Evolutionary conservation across 176 grass and related monocot genomes (phyloP).

Genomic region (Oryza meyeriana): DNA sequence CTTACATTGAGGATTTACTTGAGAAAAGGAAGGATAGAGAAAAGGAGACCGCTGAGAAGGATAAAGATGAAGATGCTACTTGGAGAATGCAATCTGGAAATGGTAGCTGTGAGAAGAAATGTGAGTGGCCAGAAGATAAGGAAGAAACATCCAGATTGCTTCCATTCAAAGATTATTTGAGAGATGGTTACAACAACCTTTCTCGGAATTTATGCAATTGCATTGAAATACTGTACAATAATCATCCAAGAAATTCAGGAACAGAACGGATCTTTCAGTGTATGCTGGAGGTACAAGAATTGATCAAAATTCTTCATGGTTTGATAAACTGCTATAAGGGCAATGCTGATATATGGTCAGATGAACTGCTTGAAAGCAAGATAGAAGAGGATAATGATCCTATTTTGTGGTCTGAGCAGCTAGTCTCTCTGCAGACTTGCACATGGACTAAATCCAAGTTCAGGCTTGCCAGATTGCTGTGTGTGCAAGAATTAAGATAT

Average conservation of each 20-base stretch:
- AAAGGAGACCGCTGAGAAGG: neutral
- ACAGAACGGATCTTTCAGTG: constrained; percentile 23
- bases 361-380: constrained; percentile 16
- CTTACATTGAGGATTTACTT: neutral
- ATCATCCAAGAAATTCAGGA: constrained; percentile 44
- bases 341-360: constrained; percentile 23
- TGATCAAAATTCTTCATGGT: constrained; percentile 10
- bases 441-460: constrained; percentile 27
- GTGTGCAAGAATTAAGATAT: constrained; percentile 1
- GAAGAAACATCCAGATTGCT: neutral
- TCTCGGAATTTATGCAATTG: neutral
- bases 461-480: constrained; percentile 27
- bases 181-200: constrained; percentile 8
- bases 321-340: constrained; percentile 8
- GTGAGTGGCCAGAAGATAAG: neutral
- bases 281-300: constrained; percentile 37
- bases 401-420: constrained; percentile 2
- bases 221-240: constrained; percentile 16
- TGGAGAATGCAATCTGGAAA: too few species aligned
- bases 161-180: constrained; percentile 24
- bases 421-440: neutral
- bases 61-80: neutral
- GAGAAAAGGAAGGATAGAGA: neutral
- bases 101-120: too few species aligned
- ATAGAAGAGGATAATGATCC: constrained; percentile 21